Evolutionary conservation across 2,329 filamentous ascomycete genomes (phyloP).

Genomic region (Xylaria sp.): DNA sequence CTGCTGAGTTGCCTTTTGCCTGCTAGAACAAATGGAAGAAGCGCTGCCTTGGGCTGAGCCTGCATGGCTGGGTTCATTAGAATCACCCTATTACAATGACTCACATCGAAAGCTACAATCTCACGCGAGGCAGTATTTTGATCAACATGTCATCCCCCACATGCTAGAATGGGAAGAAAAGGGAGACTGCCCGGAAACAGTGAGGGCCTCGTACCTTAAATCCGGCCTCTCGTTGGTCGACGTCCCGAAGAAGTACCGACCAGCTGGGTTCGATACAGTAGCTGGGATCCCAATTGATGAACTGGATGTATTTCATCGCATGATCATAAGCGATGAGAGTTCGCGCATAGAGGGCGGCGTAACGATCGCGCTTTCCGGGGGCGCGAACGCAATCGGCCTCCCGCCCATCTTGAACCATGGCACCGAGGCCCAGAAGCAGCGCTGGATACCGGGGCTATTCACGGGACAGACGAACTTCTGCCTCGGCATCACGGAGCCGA

Average conservation of each 20-base stretch:
- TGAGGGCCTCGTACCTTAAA: conserved; percentile 48
- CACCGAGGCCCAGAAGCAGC: conserved; percentile 42
- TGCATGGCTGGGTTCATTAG: conserved; percentile 39
- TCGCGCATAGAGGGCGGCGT: conserved; percentile 62
- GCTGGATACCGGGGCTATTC: conserved; percentile 57
- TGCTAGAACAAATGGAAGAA: conserved; percentile 29
- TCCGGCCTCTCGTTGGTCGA: conserved; percentile 49
- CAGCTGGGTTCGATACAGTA: conserved; percentile 52
- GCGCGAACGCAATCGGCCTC: conserved; percentile 59
- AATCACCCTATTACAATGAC: conserved; percentile 67
- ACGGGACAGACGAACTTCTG: conserved; percentile 55
- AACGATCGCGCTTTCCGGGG: conserved; percentile 63
- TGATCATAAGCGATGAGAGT: conserved; percentile 52
- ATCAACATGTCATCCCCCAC: conserved; percentile 64
- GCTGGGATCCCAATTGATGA: conserved; percentile 51
- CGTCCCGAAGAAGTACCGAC: conserved; percentile 51
- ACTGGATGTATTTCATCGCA: conserved; percentile 52
- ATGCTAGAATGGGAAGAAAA: conserved; percentile 70
- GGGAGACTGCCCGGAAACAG: conserved; percentile 58
- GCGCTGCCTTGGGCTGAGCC: conserved; percentile 43
- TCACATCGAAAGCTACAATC: conserved; percentile 67
- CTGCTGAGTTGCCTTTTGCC: neutral
- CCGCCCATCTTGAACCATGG: conserved; percentile 44
- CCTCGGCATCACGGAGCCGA: conserved; percentile 46
- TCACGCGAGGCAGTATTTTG: conserved; percentile 66